These are phyloP conservation scores for Talaromyces sp. DNA, from an alignment of 2,329 filamentous ascomycete genomes.

Conservation along the genomic window DNA sequence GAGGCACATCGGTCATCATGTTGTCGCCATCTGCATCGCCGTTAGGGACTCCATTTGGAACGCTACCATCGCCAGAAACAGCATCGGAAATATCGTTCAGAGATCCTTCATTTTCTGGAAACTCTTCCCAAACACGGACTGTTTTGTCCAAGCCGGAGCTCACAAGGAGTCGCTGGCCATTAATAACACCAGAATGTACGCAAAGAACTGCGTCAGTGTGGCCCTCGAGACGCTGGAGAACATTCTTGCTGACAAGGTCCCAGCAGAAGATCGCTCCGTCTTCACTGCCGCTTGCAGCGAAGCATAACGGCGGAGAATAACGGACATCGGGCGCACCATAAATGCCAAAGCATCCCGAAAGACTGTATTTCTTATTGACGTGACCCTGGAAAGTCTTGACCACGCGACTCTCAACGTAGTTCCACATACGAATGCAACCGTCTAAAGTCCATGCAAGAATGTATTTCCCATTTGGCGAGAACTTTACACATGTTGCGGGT, in stretches of 20 bases:
- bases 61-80: neutral
- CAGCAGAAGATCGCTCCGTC: constrained; percentile 84
- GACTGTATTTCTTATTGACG: constrained; percentile 77
- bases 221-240: constrained; percentile 68
- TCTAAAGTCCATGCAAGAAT: constrained; percentile 92
- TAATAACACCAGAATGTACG: constrained; percentile 61
- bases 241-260: constrained; percentile 84
- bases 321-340: constrained; percentile 53
- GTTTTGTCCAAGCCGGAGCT: constrained; percentile 66
- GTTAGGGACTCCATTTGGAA: constrained; percentile 2
- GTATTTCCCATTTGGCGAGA: constrained; percentile 91
- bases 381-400: constrained; percentile 98
- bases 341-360: constrained; percentile 81
- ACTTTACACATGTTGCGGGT: constrained; percentile 83
- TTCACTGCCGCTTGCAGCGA: constrained; percentile 83
- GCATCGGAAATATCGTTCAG: neutral
- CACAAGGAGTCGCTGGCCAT: constrained; percentile 54
- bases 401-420: constrained; percentile 87
- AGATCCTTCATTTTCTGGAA: constrained; percentile 12
- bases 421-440: constrained; percentile 87
- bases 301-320: constrained; percentile 41
- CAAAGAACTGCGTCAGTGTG: constrained; percentile 62
- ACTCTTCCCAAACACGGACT: constrained; percentile 63
- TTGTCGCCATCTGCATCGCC: constrained; percentile 18
- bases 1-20: constrained; percentile 21